Evolutionary conservation across 768 basidiomycete genomes (phyloP).

Genomic region (Amanita inopinata): DNA sequence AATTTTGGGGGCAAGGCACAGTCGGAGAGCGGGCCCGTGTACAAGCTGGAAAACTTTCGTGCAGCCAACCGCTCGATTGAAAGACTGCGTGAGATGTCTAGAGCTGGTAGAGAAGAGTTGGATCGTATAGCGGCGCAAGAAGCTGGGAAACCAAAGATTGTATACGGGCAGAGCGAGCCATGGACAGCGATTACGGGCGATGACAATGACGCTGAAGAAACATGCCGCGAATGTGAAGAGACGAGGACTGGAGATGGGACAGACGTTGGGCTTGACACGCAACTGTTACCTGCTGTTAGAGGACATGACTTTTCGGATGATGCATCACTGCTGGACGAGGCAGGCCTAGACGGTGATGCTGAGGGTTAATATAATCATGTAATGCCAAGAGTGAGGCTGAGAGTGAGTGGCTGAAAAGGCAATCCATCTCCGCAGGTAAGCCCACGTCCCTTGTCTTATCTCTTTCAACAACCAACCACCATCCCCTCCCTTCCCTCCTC

Average conservation of each 20-base stretch:
- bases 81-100: slow-evolving; percentile 36
- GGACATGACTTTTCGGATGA: slow-evolving; percentile 2
- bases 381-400: slow-evolving; percentile 14
- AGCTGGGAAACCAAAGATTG: slow-evolving; percentile 36
- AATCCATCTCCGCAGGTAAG: no score
- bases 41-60: slow-evolving; percentile 25
- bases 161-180: slow-evolving; percentile 19
- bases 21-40: slow-evolving; percentile 18
- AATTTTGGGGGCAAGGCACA: slow-evolving; percentile 27
- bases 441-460: no score
- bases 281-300: background rate
- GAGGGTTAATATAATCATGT: background rate
- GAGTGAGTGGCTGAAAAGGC: no score
- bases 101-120: slow-evolving; percentile 33
- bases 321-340: background rate
- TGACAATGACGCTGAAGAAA: background rate
- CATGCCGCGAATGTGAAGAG: no score
- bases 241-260: no score
- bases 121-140: slow-evolving; percentile 25
- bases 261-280: background rate
- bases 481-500: slow-evolving; percentile 8
- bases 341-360: background rate
- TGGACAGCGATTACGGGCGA: background rate
- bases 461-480: no score
- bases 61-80: slow-evolving; percentile 24